Conservation (phyloP, 2,329 filamentous ascomycete species). For the Apiospora phragmitis region DNA sequence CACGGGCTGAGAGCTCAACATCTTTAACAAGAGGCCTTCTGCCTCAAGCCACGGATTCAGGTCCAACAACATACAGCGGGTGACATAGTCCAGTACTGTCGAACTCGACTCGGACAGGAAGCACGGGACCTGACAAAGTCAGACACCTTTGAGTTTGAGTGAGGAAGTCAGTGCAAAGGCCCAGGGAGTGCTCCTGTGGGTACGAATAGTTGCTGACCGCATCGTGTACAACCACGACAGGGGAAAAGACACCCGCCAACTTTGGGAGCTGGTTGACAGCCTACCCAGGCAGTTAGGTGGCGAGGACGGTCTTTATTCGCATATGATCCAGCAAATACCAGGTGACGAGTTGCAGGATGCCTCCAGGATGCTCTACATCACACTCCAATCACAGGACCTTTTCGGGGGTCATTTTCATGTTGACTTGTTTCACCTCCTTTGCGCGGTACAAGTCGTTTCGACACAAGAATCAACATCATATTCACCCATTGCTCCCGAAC, state of each 20-base stretch:
- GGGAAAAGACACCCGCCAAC: too few relatives aligned
- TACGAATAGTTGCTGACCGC: not conserved
- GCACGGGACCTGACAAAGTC: not conserved
- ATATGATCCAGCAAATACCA: not conserved
- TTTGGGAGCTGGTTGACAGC: constrained; percentile 2
- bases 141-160: not conserved
- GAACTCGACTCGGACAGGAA: not conserved
- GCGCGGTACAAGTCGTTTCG: not conserved
- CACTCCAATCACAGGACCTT: too few relatives aligned
- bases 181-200: constrained; percentile 14
- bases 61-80: constrained; percentile 10
- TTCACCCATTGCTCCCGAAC: not conserved
- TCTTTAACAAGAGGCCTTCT: constrained; percentile 10
- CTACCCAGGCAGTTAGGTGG: not conserved
- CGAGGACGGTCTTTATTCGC: not conserved
- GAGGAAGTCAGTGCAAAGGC: constrained; percentile 4
- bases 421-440: not conserved
- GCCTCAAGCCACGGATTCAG: not conserved
- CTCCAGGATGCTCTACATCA: not conserved
- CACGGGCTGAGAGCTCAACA: constrained; percentile 12
- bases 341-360: not conserved
- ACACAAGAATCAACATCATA: not conserved
- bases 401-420: too few relatives aligned
- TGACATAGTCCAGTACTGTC: constrained; percentile 12
- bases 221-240: not conserved